Percentiles rank a stretch among this genome's conserved stretches.
phyloP scores from a whole-genome alignment of 2,329 filamentous ascomycete genomes.

The Alternaria ethzedia region DNA sequence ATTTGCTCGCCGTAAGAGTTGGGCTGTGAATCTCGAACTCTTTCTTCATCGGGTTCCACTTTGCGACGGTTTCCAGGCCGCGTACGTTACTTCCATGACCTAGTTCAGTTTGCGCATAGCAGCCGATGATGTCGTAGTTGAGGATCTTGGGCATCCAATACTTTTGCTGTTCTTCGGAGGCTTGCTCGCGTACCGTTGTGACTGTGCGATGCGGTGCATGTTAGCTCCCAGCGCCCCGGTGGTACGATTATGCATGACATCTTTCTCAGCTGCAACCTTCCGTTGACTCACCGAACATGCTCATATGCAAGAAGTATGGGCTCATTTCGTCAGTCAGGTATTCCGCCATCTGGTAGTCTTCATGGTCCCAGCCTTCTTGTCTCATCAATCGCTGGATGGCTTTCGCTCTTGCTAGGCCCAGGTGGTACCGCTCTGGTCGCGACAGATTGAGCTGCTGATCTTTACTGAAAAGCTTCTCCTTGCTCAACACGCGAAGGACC shows the following conservation, averaged over 20 bases:
- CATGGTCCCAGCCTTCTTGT: conserved; percentile 56
- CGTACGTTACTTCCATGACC: conserved; percentile 61
- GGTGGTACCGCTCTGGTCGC: conserved; percentile 59
- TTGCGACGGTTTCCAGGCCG: conserved; percentile 57
- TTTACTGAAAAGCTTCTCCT: conserved; percentile 59
- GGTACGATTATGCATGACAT: conserved; percentile 20
- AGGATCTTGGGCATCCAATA: conserved; percentile 60
- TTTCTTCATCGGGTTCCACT: conserved; percentile 53
- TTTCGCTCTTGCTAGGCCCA: conserved; percentile 61
- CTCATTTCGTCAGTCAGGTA: conserved; percentile 62
- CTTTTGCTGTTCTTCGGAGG: conserved; percentile 53
- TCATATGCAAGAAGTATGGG: conserved; percentile 59
- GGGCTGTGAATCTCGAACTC: conserved; percentile 61
- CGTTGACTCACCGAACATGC: conserved; percentile 55
- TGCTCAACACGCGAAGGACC: conserved; percentile 53
- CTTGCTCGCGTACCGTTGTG: conserved; percentile 59
- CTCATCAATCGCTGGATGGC: conserved; percentile 55
- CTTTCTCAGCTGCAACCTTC: background rate
- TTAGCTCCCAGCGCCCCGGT: conserved; percentile 25
- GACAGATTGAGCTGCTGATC: conserved; percentile 59
- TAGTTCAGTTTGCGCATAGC: conserved; percentile 60
- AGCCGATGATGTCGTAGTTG: conserved; percentile 58
- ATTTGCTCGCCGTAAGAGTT: conserved; percentile 60
- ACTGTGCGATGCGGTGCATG: conserved; percentile 25
- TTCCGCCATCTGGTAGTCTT: conserved; percentile 60